Base-by-base conservation (phyloP, 1,284 basidiomycete species). In the Anthracocystis walkeri region DNA sequence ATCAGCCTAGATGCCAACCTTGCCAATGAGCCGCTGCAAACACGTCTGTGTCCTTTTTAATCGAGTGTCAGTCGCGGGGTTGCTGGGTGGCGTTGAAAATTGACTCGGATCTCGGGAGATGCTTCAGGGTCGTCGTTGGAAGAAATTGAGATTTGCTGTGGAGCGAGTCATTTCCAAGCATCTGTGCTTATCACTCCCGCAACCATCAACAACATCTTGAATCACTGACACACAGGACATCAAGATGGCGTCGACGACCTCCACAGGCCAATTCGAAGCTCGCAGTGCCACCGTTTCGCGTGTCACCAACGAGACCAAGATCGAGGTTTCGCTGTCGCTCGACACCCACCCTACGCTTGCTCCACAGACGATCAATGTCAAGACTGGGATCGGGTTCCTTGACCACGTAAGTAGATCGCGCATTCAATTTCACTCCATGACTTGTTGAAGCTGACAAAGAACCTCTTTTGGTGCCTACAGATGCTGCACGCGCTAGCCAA, bases 301-400 rank as follows among this genome's bases (percentile, higher is more conserved):
- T 65, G 93, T 93, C 83, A 98, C 97, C 11, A 93, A 91, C 82
- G 97, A 99, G 88, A 99, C 97, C 0, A 87, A 92, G 75, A 96
- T 99, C 79, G 89, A 92, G 46, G 91, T 95, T 77, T 89, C 87
- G 29, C 88, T 99, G 74, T 89, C 91, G 80, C 90, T 99, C 60
- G 97, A 99, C 87, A 90, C 91, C 82, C 87, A 89, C 14, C 90
- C 93, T 1, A 91, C 90, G 4, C 81, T 86, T 11, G 81, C 87
- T 49, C 87, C 88, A 59, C 97, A 98, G 86, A 87, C 87, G 33
- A 99, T 99, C 83, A 88, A 92, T 51, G 89, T 99, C 69, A 91
- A 91, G 41, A 99, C 97, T 1, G 97, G 97, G 25, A 96, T 99
- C 72, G 97, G 97, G 12, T 99, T 99, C 87, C 89, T 99, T 25